Evolutionary conservation across 352 stramenopile species (phyloP), one percentile per base, ranked within the genome.

Genomic region (Saprolegnia parasitica): DNA sequence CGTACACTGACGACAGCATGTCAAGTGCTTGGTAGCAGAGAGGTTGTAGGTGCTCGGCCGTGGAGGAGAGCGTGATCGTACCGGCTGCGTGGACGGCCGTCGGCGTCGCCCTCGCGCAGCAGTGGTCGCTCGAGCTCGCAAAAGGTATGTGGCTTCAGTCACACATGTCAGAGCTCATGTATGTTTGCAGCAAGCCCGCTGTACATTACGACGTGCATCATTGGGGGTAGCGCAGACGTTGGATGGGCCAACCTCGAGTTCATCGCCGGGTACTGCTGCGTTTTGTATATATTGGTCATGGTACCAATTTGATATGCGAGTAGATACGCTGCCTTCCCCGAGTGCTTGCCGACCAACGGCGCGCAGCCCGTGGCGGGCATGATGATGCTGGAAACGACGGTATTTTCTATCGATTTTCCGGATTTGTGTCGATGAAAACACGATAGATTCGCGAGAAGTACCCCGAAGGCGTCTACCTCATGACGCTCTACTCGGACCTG

Each of bases 401-500:
- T 56, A 21, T 45, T 60, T n/a, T n/a, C n/a, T n/a, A n/a, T n/a
- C n/a, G n/a, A n/a, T n/a, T n/a, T n/a, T n/a, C n/a, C n/a, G 1
- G 13, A 15, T 11, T 29, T n/a, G 26, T 6, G 39, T 13, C 42
- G 42, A 10, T n/a, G 2, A n/a, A 15, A 4, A n/a, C 24, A 45
- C 11, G 23, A 4, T 26, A 63, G 32, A 63, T 63, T 18, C 39
- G 32, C 1, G 56, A 37, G 11, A n/a, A 9, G 13, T 50, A 47
- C 39, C 8, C 11, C 4, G 61, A 55, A 10, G 61, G 61, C 4
- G 29, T 67, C 8, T 67, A 67, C 32, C 35, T 67, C 4, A 8
- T 67, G 29, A 67, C 61, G 42, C 32, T 67, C 21, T 67, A 67
- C 40, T n/a, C 39, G 1, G 61, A 67, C 61, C 37, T 67, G 61